phyloP scores from a whole-genome alignment of 805 yeast genomes.

The Kodamaea kaohsiungensis region DNA sequence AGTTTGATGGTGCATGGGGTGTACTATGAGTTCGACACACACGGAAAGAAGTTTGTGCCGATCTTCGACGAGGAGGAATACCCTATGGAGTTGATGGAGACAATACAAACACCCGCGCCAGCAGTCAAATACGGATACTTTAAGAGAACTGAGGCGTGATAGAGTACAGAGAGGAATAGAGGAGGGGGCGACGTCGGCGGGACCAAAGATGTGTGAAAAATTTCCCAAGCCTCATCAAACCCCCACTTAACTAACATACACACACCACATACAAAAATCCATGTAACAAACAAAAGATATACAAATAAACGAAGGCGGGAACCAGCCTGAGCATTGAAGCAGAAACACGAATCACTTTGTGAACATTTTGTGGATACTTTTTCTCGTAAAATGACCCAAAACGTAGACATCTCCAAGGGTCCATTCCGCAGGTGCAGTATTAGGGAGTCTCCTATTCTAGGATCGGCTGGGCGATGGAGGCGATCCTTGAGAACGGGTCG shows the following conservation, averaged over 20 bases:
- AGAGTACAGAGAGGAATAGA: not conserved
- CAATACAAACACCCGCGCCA: not conserved
- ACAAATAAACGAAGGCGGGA: not conserved
- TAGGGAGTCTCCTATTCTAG: not conserved
- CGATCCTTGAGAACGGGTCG: too few species aligned
- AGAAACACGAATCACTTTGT: not conserved
- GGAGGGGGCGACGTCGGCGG: not conserved
- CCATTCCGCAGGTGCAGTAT: not conserved
- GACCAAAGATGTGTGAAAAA: too few species aligned
- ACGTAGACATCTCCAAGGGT: not conserved
- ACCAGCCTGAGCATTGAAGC: not conserved
- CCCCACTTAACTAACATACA: too few species aligned
- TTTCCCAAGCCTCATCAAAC: too few species aligned
- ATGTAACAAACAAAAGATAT: not conserved
- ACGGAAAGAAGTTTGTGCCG: constrained; percentile 19
- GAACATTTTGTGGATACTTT: not conserved
- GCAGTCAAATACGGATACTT: constrained; percentile 4
- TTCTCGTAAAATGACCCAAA: not conserved
- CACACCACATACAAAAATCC: too few species aligned
- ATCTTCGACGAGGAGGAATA: constrained; percentile 30
- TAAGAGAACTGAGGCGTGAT: not conserved
- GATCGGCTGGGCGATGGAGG: not conserved
- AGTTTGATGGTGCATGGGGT: constrained; percentile 37
- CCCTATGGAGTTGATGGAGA: constrained; percentile 21
- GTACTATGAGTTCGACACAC: constrained; percentile 21